Percentiles rank a stretch among this genome's conserved stretches.
These are phyloP conservation scores for Holtermannia corniformis DNA, from an alignment of 768 basidiomycete genomes.

Conservation along the genomic window DNA sequence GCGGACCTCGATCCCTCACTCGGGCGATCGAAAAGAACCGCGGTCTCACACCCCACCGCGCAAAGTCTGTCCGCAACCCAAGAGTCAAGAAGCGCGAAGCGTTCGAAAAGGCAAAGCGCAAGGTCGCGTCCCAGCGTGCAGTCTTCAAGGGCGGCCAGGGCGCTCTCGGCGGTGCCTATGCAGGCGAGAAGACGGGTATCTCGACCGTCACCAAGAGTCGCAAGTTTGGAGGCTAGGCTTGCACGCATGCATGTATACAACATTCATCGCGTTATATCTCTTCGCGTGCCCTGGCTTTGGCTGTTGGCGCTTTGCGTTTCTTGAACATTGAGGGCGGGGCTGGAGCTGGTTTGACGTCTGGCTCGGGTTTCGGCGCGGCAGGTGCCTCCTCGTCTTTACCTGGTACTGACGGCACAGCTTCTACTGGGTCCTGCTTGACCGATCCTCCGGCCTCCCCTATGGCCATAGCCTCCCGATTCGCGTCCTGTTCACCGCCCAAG, in stretches of 20 bases:
- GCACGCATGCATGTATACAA: neutral
- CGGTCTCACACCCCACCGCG: constrained; percentile 80
- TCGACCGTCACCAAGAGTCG: constrained; percentile 81
- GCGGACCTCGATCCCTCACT: constrained; percentile 78
- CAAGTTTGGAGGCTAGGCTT: constrained; percentile 44
- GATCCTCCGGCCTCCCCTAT: constrained; percentile 2
- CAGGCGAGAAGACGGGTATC: constrained; percentile 88
- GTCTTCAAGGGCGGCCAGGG: constrained; percentile 79
- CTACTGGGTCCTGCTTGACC: constrained; percentile 7
- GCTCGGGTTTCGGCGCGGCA: neutral
- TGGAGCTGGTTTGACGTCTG: neutral
- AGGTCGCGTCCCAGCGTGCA: constrained; percentile 75
- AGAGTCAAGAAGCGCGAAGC: constrained; percentile 90
- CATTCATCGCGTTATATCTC: neutral
- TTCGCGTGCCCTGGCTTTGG: neutral
- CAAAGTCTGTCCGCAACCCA: constrained; percentile 88
- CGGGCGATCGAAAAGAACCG: constrained; percentile 87
- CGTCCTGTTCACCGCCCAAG: constrained; percentile 5
- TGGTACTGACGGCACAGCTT: neutral
- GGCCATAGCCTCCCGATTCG: constrained; percentile 7
- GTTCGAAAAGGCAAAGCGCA: constrained; percentile 92
- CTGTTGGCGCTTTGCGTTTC: constrained; percentile 38
- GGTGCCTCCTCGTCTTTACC: neutral
- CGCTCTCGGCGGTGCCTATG: constrained; percentile 62
- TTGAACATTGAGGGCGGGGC: constrained; percentile 38